A percentile compares a stretch with the other conserved stretches of the same genome.
Conservation (phyloP, 2,329 filamentous ascomycete genomes). For the Epichloe amarillans region DNA sequence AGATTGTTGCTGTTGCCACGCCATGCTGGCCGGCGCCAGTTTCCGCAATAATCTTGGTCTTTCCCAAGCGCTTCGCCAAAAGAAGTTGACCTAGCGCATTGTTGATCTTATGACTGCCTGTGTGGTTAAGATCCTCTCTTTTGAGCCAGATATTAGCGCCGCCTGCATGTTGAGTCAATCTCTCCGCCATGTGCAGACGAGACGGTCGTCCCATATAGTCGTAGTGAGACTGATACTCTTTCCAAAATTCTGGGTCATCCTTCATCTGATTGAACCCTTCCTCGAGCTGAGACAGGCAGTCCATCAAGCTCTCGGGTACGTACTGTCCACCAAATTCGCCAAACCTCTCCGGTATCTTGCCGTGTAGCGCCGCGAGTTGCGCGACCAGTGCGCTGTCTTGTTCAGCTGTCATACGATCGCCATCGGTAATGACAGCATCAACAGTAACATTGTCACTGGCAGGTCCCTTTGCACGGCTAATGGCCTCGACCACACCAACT, state of each 20-base stretch:
- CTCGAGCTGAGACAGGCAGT: slow-evolving; percentile 84
- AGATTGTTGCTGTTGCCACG: slow-evolving; percentile 93
- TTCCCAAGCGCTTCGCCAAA: slow-evolving; percentile 72
- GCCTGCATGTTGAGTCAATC: slow-evolving; percentile 76
- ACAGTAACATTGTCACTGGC: slow-evolving; percentile 32
- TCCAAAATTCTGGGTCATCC: slow-evolving; percentile 87
- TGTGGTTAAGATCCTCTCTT: slow-evolving; percentile 95
- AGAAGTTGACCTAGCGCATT: slow-evolving; percentile 92
- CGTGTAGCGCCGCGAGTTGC: slow-evolving; percentile 71
- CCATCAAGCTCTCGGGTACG: slow-evolving; percentile 95
- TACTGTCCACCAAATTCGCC: slow-evolving; percentile 96
- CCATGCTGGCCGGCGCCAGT: slow-evolving; percentile 96
- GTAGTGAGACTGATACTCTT: slow-evolving; percentile 91
- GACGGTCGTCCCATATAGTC: slow-evolving; percentile 94
- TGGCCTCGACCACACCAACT: slow-evolving; percentile 55
- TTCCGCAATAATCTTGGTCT: slow-evolving; percentile 95
- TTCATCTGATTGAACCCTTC: slow-evolving; percentile 78
- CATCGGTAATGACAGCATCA: slow-evolving; percentile 50
- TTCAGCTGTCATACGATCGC: slow-evolving; percentile 47
- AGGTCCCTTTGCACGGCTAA: slow-evolving; percentile 37
- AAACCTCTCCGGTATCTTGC: slow-evolving; percentile 71
- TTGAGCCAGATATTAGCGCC: slow-evolving; percentile 97
- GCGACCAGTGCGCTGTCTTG: slow-evolving; percentile 54
- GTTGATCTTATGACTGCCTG: slow-evolving; percentile 98
- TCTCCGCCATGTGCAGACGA: slow-evolving; percentile 76